Percentiles rank a stretch among this genome's conserved stretches.
Conservation (phyloP, 345 rosid genomes). For the Melaleuca quinquenervia region DNA sequence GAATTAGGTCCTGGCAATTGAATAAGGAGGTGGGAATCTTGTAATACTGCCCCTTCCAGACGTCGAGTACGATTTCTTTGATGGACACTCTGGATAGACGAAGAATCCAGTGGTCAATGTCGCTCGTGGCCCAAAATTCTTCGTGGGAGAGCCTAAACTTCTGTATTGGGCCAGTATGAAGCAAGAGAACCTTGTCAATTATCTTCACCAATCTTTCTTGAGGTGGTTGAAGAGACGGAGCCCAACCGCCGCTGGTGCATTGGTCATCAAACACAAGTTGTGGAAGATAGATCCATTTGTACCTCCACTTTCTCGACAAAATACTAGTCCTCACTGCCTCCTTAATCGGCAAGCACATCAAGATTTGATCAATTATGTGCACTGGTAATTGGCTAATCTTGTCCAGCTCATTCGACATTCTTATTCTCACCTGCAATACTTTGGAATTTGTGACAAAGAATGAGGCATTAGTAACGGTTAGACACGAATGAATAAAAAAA, state of each 20-base stretch:
- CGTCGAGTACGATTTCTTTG: background rate
- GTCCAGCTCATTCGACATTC: slow-evolving; percentile 11
- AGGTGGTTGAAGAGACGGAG: background rate
- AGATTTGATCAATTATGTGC: background rate
- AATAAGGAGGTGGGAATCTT: background rate
- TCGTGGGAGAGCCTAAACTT: background rate
- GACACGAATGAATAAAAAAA: no score
- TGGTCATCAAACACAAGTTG: slow-evolving; percentile 40
- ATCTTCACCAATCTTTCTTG: background rate
- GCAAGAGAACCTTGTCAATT: background rate
- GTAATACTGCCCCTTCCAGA: background rate
- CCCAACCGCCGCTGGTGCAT: slow-evolving; percentile 14
- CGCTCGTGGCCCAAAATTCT: background rate
- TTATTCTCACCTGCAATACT: background rate
- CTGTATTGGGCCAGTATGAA: background rate
- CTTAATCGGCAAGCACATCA: background rate
- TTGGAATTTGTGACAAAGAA: background rate
- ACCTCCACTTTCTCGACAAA: slow-evolving; percentile 1
- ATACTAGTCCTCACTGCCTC: slow-evolving; percentile 2
- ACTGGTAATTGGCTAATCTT: background rate
- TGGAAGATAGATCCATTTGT: slow-evolving; percentile 15
- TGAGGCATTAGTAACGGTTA: background rate
- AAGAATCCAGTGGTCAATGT: background rate
- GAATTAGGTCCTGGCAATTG: background rate
- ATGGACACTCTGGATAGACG: background rate